Conservation (phyloP, 805 yeast species). For the Yarrowia sp. region DNA sequence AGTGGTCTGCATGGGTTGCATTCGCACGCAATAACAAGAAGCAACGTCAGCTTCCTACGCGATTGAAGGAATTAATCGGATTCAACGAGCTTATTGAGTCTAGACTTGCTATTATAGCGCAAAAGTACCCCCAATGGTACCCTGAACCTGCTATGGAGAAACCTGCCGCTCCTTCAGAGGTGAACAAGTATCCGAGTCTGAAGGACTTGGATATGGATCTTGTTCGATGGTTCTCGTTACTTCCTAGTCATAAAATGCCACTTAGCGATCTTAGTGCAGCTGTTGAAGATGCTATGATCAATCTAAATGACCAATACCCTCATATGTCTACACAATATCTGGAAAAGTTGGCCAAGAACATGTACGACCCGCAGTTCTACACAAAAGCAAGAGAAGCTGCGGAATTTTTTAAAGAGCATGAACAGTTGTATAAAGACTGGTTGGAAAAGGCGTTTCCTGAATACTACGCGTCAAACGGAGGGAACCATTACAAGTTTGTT, state of each 20-base stretch:
- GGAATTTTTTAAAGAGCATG: constrained; percentile 1
- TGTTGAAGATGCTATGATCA: not conserved
- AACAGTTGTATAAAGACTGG: not conserved
- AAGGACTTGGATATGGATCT: constrained; percentile 6
- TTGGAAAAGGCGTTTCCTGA: constrained; percentile 7
- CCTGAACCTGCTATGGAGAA: constrained; percentile 18
- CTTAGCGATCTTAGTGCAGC: not conserved
- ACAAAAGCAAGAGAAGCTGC: constrained; percentile 2
- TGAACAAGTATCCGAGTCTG: constrained; percentile 9
- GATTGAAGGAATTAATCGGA: not conserved
- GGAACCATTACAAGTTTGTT: not conserved
- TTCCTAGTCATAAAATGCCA: not conserved
- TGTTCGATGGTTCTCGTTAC: not conserved
- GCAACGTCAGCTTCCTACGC: not conserved
- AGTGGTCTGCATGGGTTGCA: constrained; percentile 24
- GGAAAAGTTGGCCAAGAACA: constrained; percentile 8
- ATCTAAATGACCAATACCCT: not conserved
- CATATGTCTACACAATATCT: constrained; percentile 11
- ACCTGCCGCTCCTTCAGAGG: not conserved
- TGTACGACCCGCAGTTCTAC: constrained; percentile 3
- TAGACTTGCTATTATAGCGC: not conserved
- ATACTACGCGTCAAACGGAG: not conserved
- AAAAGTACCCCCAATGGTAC: constrained; percentile 12
- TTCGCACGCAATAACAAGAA: not conserved
- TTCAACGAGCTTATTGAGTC: not conserved